A percentile compares a stretch with the other conserved stretches of the same genome.
Evolutionary conservation across 257 asterid genomes (phyloP).

Genomic region (Salvia rosmarinus): DNA sequence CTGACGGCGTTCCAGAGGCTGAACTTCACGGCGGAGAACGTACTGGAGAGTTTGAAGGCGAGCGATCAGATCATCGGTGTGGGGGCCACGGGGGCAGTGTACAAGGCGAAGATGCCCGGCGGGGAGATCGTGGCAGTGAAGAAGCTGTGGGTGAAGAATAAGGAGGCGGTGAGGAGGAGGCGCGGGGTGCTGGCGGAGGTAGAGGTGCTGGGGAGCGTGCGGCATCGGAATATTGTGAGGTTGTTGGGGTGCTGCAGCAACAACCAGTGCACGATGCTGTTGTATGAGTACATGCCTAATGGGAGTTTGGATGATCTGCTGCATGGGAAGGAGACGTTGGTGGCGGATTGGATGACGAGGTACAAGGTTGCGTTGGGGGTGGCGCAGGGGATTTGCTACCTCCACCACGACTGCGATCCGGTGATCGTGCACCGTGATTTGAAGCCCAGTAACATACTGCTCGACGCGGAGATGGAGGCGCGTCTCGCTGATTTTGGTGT

Average conservation of each 20-base stretch:
- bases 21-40: constrained; percentile 80
- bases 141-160: constrained; percentile 68
- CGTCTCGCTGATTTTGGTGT: constrained; percentile 91
- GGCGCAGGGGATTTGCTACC: constrained; percentile 79
- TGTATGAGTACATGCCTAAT: constrained; percentile 93
- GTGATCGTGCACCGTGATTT: constrained; percentile 64
- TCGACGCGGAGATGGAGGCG: constrained; percentile 76
- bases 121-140: constrained; percentile 92
- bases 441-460: constrained; percentile 63
- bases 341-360: constrained; percentile 71
- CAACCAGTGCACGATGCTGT: constrained; percentile 65
- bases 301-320: constrained; percentile 80
- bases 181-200: constrained; percentile 88
- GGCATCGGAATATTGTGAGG: constrained; percentile 86
- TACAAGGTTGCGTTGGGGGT: constrained; percentile 78
- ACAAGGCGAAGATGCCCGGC: constrained; percentile 91
- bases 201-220: constrained; percentile 79
- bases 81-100: constrained; percentile 88
- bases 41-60: constrained; percentile 55
- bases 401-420: constrained; percentile 90
- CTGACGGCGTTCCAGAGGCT: constrained; percentile 82
- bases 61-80: constrained; percentile 73
- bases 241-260: constrained; percentile 75
- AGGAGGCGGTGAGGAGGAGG: constrained; percentile 28
- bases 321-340: constrained; percentile 66